Evolutionary conservation across 129 eudicot genomes (phyloP), one percentile per base, ranked within the genome.

Genomic region (Rutidosis leptorrhynchoides): DNA sequence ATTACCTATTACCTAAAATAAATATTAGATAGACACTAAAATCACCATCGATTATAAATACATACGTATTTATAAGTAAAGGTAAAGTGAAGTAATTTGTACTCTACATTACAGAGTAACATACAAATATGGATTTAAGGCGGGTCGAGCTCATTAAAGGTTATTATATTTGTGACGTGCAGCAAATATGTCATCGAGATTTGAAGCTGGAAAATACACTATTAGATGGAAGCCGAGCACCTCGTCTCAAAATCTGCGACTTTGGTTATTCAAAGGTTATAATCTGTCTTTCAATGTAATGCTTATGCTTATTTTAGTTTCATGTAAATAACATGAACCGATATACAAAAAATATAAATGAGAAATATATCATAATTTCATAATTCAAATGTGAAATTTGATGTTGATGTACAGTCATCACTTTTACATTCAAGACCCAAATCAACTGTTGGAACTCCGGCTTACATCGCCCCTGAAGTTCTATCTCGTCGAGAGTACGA

Each of bases 121-220:
- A 37, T 4, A 4, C 15, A 2, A 51, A 51, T 19, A 51, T 51
- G 57, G 24, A 19, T 7, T 52, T 52, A 52, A 52, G 27, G 2
- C 25, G 6, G 58, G 16, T 7, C 8, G 1, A 52, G 2, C 4
- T 20, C 7, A 16, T 42, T 42, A 37, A 55, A 3, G 45, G 7
- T 64, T 37, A 27, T 4, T 6, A 10, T n/a, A 53, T 45, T 25
- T 64, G 24, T 37, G 59, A 58, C 20, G n/a, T 72, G 81, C 78
- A 90, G 95, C 90, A 90, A 90, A 90, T 90, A 74, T 90, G 97
- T 54, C 97, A 90, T 72, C 86, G 97, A 37, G 97, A 90, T 82
- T 73, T 90, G 70, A 90, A 86, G 73, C 58, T 90, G 76, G 97
- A 90, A 55, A 90, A 90, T 65, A 86, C 97, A 8, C 85, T 90